These are phyloP conservation scores for Metarhizium sp. DNA, from an alignment of 2,329 filamentous ascomycete species.

Conservation along the genomic window DNA sequence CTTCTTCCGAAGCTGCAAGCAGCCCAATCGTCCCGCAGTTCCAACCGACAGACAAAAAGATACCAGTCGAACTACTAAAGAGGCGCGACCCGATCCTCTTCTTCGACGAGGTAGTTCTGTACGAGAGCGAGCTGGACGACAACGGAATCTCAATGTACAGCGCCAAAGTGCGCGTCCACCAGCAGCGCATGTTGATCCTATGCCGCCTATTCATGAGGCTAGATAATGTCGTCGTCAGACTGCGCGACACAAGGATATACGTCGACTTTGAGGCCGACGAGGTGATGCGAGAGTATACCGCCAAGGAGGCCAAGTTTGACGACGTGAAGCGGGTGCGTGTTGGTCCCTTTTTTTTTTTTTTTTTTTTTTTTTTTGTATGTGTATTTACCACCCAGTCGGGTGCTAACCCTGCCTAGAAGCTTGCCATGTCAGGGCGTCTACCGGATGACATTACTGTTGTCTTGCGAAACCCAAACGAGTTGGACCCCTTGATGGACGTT, in stretches of 20 bases:
- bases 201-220: slow-evolving; percentile 85
- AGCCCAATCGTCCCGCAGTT: slow-evolving; percentile 7
- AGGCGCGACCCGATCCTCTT: slow-evolving; percentile 90
- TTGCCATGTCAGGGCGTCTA: slow-evolving; percentile 37
- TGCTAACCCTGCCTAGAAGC: slow-evolving; percentile 24
- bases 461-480: slow-evolving; percentile 69
- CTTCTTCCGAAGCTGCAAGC: not conserved
- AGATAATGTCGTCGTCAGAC: slow-evolving; percentile 78
- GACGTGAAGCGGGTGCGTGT: slow-evolving; percentile 58
- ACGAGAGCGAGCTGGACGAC: slow-evolving; percentile 95
- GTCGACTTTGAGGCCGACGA: slow-evolving; percentile 74
- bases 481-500: slow-evolving; percentile 60
- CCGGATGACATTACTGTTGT: slow-evolving; percentile 68
- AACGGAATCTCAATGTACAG: slow-evolving; percentile 89
- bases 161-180: slow-evolving; percentile 90
- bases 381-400: not conserved
- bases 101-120: slow-evolving; percentile 92
- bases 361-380: slow-evolving; percentile 7
- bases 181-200: slow-evolving; percentile 74
- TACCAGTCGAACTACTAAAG: slow-evolving; percentile 80
- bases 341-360: too few relatives aligned
- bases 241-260: slow-evolving; percentile 86
- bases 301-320: slow-evolving; percentile 75
- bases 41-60: slow-evolving; percentile 32
- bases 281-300: slow-evolving; percentile 82